A percentile compares a stretch with the other conserved stretches of the same genome.
phyloP scores from a whole-genome alignment of 768 basidiomycete genomes.

The Kwoniella mangroviensis region DNA sequence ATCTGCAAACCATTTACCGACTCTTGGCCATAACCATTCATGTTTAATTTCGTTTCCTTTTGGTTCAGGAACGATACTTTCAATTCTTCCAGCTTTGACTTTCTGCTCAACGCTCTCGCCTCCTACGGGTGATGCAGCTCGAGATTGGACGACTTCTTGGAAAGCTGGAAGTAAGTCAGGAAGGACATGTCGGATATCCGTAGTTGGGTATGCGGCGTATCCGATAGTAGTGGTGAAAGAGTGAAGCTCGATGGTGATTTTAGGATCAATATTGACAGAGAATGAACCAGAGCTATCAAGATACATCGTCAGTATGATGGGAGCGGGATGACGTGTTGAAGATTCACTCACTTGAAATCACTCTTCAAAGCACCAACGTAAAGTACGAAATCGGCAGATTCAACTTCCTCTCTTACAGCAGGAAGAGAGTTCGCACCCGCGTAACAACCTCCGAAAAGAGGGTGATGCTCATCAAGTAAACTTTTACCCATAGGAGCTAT shows the following conservation, averaged over 20 bases:
- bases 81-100: constrained; percentile 36
- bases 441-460: constrained; percentile 55
- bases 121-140: constrained; percentile 25
- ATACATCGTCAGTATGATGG: neutral
- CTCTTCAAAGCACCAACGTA: constrained; percentile 55
- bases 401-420: constrained; percentile 52
- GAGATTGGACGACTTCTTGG: constrained; percentile 31
- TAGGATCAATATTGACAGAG: constrained; percentile 54
- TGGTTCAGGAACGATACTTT: constrained; percentile 27
- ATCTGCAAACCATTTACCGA: constrained; percentile 72
- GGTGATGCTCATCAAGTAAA: constrained; percentile 54
- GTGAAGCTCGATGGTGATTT: constrained; percentile 56
- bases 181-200: constrained; percentile 56
- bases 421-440: constrained; percentile 54
- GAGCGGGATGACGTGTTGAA: neutral
- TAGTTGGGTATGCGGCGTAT: constrained; percentile 54
- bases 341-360: constrained; percentile 54
- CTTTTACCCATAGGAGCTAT: constrained; percentile 47
- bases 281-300: constrained; percentile 54
- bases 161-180: constrained; percentile 52
- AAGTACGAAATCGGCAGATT: constrained; percentile 55
- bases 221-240: constrained; percentile 51
- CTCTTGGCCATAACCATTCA: constrained; percentile 79
- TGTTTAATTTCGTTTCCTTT: constrained; percentile 67
- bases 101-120: constrained; percentile 43